Evolutionary conservation across 1,284 basidiomycete genomes (phyloP).

Genomic region (Hemileia vastatrix): DNA sequence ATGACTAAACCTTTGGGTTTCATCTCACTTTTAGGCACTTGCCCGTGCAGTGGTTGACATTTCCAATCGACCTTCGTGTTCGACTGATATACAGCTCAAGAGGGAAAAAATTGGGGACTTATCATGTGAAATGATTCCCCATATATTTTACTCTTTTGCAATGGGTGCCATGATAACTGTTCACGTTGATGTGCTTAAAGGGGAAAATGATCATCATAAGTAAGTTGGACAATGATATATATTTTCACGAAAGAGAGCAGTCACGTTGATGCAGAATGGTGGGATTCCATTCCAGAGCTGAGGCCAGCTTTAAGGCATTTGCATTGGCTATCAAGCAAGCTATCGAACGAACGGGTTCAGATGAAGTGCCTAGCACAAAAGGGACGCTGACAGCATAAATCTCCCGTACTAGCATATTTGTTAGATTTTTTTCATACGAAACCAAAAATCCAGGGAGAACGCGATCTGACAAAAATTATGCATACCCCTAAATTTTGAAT

Average conservation of each 20-base stretch:
- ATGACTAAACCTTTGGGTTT: slow-evolving; percentile 4
- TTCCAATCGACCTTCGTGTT: slow-evolving; percentile 90
- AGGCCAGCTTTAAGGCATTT: slow-evolving; percentile 95
- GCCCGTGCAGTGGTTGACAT: slow-evolving; percentile 95
- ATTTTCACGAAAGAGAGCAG: neutral
- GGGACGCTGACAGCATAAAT: slow-evolving; percentile 60
- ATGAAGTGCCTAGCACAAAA: slow-evolving; percentile 94
- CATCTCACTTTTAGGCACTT: slow-evolving; percentile 57
- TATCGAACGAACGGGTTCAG: slow-evolving; percentile 73
- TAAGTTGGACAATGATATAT: slow-evolving; percentile 46
- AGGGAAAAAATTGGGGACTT: slow-evolving; percentile 93
- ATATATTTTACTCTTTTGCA: slow-evolving; percentile 85
- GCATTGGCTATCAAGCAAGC: slow-evolving; percentile 92
- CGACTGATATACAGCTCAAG: slow-evolving; percentile 76
- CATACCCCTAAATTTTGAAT: too few species aligned
- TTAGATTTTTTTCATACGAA: too few species aligned
- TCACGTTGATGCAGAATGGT: neutral
- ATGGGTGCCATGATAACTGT: slow-evolving; percentile 81
- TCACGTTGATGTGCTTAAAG: slow-evolving; percentile 85
- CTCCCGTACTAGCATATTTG: too few species aligned
- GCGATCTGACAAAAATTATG: too few species aligned
- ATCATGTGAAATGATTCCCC: slow-evolving; percentile 83
- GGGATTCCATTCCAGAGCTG: slow-evolving; percentile 54
- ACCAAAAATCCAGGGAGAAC: too few species aligned
- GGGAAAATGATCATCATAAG: slow-evolving; percentile 97